Conservation (phyloP, 345 rosid species). For the Salix arbutifolia region DNA sequence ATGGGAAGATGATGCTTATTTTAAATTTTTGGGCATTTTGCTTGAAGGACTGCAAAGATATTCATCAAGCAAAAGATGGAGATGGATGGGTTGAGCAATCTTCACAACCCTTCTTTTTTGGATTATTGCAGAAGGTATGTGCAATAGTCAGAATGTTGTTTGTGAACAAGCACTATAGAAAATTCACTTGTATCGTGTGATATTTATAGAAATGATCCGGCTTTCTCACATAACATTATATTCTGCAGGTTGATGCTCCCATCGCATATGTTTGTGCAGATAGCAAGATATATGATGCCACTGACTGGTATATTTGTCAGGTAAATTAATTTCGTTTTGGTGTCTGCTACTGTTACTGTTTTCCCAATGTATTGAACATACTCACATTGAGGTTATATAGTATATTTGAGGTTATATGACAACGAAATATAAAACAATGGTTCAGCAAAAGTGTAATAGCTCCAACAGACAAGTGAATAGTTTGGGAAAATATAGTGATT, state of each 20-base stretch:
- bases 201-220: not conserved
- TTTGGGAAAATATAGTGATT: not conserved
- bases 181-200: not conserved
- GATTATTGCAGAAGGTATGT: conserved; percentile 80
- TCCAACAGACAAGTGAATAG: not conserved
- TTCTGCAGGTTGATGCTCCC: conserved; percentile 70
- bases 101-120: conserved; percentile 71
- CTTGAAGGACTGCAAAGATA: conserved; percentile 84
- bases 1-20: conserved; percentile 7
- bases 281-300: conserved; percentile 82
- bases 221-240: conserved; percentile 16
- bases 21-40: conserved; percentile 12
- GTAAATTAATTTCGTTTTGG: conserved; percentile 34
- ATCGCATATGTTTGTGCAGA: conserved; percentile 84
- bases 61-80: conserved; percentile 95
- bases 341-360: not conserved
- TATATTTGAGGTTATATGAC: not conserved
- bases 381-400: not conserved
- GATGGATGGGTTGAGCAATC: conserved; percentile 99
- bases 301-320: conserved; percentile 97
- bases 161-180: conserved; percentile 1
- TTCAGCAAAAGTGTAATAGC: not conserved
- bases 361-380: not conserved
- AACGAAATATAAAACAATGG: not conserved
- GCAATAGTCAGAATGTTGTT: not conserved